phyloP scores from a whole-genome alignment of 176 grass and related monocot species.

The Carex kokanica region DNA sequence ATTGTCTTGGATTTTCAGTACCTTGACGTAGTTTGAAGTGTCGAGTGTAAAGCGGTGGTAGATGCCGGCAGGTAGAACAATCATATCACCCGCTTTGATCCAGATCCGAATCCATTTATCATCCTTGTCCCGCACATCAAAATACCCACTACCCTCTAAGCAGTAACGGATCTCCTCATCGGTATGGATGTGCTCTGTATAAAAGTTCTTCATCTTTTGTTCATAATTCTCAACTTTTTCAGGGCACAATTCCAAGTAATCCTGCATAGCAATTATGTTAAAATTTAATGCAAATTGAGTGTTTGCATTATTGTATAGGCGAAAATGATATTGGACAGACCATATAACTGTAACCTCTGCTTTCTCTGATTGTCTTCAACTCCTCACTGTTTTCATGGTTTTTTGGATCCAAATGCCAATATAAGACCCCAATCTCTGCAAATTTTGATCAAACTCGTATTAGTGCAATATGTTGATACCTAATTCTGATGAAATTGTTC shows the following conservation, averaged over 20 bases:
- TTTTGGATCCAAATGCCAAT: constrained; percentile 78
- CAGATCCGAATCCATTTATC: constrained; percentile 79
- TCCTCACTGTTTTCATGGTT: constrained; percentile 64
- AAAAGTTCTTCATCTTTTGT: constrained; percentile 85
- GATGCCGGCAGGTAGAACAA: constrained; percentile 75
- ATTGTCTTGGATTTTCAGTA: constrained; percentile 10
- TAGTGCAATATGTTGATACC: not conserved
- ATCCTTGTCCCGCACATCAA: constrained; percentile 75
- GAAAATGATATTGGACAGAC: constrained; percentile 29
- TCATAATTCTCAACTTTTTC: constrained; percentile 86
- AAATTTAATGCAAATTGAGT: not conserved
- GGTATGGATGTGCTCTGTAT: constrained; percentile 71
- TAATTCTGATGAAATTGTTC: constrained; percentile 9
- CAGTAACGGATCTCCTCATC: constrained; percentile 96
- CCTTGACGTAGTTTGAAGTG: constrained; percentile 63
- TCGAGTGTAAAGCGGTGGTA: constrained; percentile 84
- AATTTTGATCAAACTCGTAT: constrained; percentile 6
- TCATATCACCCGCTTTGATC: constrained; percentile 88
- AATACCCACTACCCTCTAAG: constrained; percentile 82
- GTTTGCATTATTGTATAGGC: not conserved
- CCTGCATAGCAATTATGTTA: constrained; percentile 40
- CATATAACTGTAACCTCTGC: constrained; percentile 82
- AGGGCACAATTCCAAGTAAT: constrained; percentile 71
- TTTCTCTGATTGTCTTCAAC: constrained; percentile 65
- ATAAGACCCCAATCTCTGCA: constrained; percentile 80